A percentile compares a stretch with the other conserved stretches of the same genome.
Evolutionary conservation across 805 yeast species (phyloP).

Genomic region (Zygoascus ofunaensis): DNA sequence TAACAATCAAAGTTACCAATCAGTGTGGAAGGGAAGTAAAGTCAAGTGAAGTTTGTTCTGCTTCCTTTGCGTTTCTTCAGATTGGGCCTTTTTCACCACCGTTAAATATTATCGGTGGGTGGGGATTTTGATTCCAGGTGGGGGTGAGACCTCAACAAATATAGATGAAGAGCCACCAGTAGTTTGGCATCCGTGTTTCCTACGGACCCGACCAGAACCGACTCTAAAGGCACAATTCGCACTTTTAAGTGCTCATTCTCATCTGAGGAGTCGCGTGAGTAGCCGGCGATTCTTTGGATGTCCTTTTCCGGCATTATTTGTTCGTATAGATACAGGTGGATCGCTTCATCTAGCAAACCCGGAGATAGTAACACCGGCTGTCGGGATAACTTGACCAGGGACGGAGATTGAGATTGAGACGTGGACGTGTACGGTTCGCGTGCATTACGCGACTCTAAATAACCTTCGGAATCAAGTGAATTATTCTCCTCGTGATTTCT

Average conservation of each 20-base stretch:
- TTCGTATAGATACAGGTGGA: conserved; percentile 7
- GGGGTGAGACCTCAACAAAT: not conserved
- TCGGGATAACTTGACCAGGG: conserved; percentile 2
- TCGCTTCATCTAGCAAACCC: conserved; percentile 15
- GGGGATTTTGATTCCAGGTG: too few relatives aligned
- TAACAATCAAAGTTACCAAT: too few relatives aligned
- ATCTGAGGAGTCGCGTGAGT: conserved; percentile 4
- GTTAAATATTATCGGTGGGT: too few relatives aligned
- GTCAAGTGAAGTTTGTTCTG: not conserved
- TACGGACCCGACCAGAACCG: not conserved
- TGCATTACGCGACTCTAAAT: conserved; percentile 4
- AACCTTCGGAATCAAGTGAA: conserved; percentile 6
- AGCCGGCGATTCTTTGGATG: conserved; percentile 8
- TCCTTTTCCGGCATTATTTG: conserved; percentile 4
- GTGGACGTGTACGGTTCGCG: too few relatives aligned
- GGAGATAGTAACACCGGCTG: conserved; percentile 16
- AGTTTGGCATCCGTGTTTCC: conserved; percentile 10
- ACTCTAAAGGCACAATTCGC: conserved; percentile 5
- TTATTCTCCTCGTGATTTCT: conserved; percentile 10
- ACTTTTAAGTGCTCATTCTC: conserved; percentile 12
- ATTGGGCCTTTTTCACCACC: too few relatives aligned
- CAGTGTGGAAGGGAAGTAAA: too few relatives aligned
- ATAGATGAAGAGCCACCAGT: conserved; percentile 7
- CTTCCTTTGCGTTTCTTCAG: too few relatives aligned
- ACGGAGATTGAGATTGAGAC: too few relatives aligned